Percentiles rank a stretch among this genome's conserved stretches.
These are phyloP conservation scores for Colletotrichum sp. DNA, from an alignment of 2,329 filamentous ascomycete species.

Conservation along the genomic window DNA sequence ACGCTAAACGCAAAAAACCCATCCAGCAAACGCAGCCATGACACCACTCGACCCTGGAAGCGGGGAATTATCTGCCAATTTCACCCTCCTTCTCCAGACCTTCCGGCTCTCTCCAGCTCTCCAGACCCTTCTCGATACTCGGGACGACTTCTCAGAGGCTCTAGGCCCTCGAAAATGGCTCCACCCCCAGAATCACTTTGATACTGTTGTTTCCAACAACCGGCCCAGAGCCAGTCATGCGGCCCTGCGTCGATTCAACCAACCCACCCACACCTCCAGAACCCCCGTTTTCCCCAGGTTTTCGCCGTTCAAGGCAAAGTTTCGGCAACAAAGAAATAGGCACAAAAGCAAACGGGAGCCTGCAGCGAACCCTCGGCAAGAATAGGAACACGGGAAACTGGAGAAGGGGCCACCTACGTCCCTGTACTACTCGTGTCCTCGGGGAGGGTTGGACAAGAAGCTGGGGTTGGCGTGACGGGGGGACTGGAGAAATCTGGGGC, in stretches of 20 bases:
- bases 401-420: neutral
- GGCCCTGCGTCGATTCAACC: neutral
- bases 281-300: slow-evolving; percentile 18
- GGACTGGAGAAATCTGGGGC: slow-evolving; percentile 8
- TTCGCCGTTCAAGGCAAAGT: neutral
- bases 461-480: neutral
- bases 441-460: neutral
- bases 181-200: neutral
- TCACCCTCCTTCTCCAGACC: neutral
- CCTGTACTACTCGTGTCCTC: neutral
- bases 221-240: neutral
- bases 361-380: slow-evolving; percentile 1
- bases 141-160: neutral
- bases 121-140: neutral
- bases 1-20: neutral
- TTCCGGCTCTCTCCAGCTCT: neutral
- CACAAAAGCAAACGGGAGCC: neutral
- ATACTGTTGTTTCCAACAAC: neutral
- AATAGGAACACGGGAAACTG: slow-evolving; percentile 3
- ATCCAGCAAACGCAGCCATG: slow-evolving; percentile 3
- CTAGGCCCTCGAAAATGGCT: neutral
- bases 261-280: neutral
- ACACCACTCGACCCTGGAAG: slow-evolving; percentile 8
- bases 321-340: neutral
- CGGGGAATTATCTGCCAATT: neutral